Evolutionary conservation across 148 eudicot species (phyloP).

Genomic region (Heliosperma pusillum): DNA sequence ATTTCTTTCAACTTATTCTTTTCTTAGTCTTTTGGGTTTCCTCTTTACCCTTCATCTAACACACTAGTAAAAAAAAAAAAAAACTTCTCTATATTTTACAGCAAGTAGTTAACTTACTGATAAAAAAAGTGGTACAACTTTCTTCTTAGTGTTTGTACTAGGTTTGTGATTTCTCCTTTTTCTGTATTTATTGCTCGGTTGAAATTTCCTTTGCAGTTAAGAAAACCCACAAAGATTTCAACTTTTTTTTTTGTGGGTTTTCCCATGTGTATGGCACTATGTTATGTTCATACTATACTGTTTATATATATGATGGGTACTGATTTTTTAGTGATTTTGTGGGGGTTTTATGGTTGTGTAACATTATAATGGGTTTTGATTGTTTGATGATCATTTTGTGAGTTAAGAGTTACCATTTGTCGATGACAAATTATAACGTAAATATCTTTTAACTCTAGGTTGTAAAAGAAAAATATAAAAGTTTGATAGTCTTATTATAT

Average conservation of each 20-base stretch:
- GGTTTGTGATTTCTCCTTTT: neutral
- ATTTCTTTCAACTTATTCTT: neutral
- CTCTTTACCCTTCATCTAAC: neutral
- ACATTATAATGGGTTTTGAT: neutral
- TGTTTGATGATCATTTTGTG: neutral
- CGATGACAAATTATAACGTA: too few species aligned
- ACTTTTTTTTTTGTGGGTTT: neutral
- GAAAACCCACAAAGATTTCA: slow-evolving; percentile 7
- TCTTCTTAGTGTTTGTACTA: neutral
- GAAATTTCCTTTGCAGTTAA: slow-evolving; percentile 8
- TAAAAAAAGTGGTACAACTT: neutral
- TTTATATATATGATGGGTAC: neutral
- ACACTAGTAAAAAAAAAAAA: too few species aligned
- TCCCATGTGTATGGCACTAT: too few species aligned
- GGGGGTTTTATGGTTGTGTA: neutral
- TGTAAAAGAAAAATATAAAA: too few species aligned
- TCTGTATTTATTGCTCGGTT: neutral
- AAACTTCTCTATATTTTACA: too few species aligned
- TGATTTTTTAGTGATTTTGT: neutral
- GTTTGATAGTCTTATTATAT: too few species aligned
- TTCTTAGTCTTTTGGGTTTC: slow-evolving; percentile 25
- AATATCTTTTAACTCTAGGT: too few species aligned
- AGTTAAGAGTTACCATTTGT: too few species aligned
- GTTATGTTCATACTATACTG: too few species aligned
- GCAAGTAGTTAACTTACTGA: neutral